Conservation (phyloP, 495 filamentous ascomycete genomes). For the Sporormia fimetaria region DNA sequence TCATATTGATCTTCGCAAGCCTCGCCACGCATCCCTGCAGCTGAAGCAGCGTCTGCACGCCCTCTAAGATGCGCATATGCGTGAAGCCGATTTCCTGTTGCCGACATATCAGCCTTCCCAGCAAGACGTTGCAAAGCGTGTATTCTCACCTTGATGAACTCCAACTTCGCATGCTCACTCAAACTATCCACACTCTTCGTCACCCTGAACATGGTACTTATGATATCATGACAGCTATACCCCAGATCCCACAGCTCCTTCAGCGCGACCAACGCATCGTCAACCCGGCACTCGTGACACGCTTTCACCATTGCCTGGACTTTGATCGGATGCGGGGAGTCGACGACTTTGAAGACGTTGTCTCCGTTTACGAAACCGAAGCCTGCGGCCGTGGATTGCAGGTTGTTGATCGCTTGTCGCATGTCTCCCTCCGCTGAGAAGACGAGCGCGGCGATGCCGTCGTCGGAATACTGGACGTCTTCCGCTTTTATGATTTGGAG, state of each 20-base stretch:
- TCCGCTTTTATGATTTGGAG: constrained; percentile 88
- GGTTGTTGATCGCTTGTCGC: constrained; percentile 97
- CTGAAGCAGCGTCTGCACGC: constrained; percentile 88
- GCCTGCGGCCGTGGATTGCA: constrained; percentile 89
- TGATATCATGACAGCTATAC: constrained; percentile 93
- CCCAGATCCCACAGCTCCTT: constrained; percentile 90
- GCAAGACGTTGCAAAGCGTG: not conserved
- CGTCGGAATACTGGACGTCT: constrained; percentile 64
- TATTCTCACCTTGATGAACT: constrained; percentile 61
- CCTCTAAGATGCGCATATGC: constrained; percentile 96
- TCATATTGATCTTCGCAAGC: constrained; percentile 91
- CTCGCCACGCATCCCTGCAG: constrained; percentile 82
- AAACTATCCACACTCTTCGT: constrained; percentile 86
- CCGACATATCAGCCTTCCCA: not conserved
- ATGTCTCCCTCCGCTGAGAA: constrained; percentile 98
- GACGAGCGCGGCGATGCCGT: constrained; percentile 87
- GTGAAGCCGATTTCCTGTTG: constrained; percentile 84
- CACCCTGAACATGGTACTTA: constrained; percentile 97
- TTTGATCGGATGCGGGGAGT: constrained; percentile 93
- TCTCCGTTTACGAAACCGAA: constrained; percentile 96
- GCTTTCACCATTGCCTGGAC: constrained; percentile 97
- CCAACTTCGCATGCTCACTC: constrained; percentile 85
- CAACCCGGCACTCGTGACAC: constrained; percentile 83
- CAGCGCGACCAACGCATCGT: constrained; percentile 72
- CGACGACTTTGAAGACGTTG: constrained; percentile 97